Base-by-base conservation (phyloP, 768 basidiomycete genomes). In the Pseudohyphozyma bogoriensis region DNA sequence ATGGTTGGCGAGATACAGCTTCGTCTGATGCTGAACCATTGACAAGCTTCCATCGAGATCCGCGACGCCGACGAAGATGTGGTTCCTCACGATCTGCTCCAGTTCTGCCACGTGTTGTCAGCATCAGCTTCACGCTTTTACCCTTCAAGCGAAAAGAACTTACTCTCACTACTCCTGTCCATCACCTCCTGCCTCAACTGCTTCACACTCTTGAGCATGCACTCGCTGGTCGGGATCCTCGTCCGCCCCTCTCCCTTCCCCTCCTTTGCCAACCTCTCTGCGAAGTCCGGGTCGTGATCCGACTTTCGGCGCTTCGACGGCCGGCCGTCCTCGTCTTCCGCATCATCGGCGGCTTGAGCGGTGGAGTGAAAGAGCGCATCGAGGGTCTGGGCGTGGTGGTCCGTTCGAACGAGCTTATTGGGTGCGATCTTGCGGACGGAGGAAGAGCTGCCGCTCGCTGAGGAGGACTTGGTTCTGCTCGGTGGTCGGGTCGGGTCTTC, bases 351-450 rank as follows among this genome's bases (percentile, higher is more conserved):
- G 24, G 66, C 62, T 44, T 64, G 68, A 12, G 68, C 63, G 2
- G 85, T 85, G n/a, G n/a, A n/a, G n/a, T n/a, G n/a, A 62, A 96
- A 86, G 89, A 96, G 95, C 1, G 90, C 90, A 70, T 97, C 93
- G 20, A 99, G 79, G 0, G 92, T 97, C 37, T 92, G 82, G 59
- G 92, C 87, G 46, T 84, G 78, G 12, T 84, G 75, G 13, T 90
- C 93, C 3, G 89, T 91, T 58, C 93, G 83, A 55, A 96, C 87
- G 79, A 95, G 93, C 72, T 91, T 83, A 29, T 96, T 56, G 42
- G 68, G 56, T 18, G 58, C 53, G 18, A 47, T 36, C 26, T 63
- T 60, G 26, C 36, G 26, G 22, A 58, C 36, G 28, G 51, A 26
- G 26, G 49, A 49, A 3, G 58, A 54, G n/a, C 60, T 62, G 42